Conservation (phyloP, 306 rosid genomes). For the Quercus gilva region DNA sequence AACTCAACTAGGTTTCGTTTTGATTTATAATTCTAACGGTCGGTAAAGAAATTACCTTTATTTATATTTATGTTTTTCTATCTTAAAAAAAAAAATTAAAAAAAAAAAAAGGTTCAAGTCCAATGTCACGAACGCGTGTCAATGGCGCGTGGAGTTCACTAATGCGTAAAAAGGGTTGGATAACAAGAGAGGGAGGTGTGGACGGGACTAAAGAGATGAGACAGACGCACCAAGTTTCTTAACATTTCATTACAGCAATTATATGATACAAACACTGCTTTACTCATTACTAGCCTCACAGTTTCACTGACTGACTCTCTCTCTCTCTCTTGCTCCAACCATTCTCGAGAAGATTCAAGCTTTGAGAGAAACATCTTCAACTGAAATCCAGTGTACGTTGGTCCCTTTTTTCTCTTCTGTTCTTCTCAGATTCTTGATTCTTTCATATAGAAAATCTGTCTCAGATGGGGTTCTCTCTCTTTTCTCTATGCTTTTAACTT, state of each 20-base stretch:
- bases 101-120: no score
- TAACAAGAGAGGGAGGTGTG: constrained; percentile 30
- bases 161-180: constrained; percentile 4
- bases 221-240: background rate
- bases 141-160: background rate
- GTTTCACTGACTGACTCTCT: background rate
- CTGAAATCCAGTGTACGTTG: constrained; percentile 9
- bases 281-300: background rate
- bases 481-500: background rate
- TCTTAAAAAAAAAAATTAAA: no score
- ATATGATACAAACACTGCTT: background rate
- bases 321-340: constrained; percentile 1
- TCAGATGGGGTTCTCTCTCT: background rate
- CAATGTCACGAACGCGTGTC: background rate
- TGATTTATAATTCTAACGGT: no score
- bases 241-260: background rate
- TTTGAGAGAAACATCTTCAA: background rate
- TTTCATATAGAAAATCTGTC: background rate
- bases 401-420: background rate
- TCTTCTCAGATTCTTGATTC: background rate
- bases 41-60: no score
- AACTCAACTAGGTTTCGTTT: no score
- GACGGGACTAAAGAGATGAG: constrained; percentile 14
- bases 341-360: background rate
- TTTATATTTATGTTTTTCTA: no score